Conservation (phyloP, 768 basidiomycete species). For the Roridomyces roridus region DNA sequence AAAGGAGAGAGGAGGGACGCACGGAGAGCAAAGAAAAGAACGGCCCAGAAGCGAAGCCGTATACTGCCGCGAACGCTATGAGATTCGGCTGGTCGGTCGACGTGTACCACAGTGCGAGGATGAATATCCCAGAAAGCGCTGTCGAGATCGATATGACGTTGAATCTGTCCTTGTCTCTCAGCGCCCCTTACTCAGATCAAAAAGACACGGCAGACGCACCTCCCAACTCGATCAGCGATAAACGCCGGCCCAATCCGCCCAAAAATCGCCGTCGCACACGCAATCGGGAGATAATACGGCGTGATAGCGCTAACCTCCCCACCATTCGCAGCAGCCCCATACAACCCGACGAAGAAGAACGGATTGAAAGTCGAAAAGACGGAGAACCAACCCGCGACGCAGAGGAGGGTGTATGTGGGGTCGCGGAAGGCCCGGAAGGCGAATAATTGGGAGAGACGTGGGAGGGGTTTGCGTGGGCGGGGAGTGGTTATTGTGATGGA, state of each 20-base stretch:
- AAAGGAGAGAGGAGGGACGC: neutral
- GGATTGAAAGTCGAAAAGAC: slow-evolving; percentile 31
- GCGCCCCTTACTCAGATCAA: too few relatives aligned
- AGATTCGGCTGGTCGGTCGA: slow-evolving; percentile 26
- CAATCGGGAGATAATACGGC: slow-evolving; percentile 32
- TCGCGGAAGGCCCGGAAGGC: slow-evolving; percentile 31
- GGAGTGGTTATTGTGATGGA: slow-evolving; percentile 30
- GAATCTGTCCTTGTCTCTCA: slow-evolving; percentile 13
- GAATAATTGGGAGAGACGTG: slow-evolving; percentile 23
- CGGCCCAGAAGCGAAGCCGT: slow-evolving; percentile 32
- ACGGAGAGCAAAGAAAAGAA: slow-evolving; percentile 31
- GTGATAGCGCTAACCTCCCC: slow-evolving; percentile 16
- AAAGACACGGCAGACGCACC: too few relatives aligned
- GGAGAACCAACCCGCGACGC: slow-evolving; percentile 28
- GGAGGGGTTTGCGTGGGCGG: slow-evolving; percentile 31
- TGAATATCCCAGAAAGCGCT: slow-evolving; percentile 25
- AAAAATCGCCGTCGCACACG: slow-evolving; percentile 30
- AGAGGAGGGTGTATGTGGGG: slow-evolving; percentile 25
- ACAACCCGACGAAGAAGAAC: slow-evolving; percentile 34
- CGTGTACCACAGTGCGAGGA: slow-evolving; percentile 32
- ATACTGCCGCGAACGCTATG: slow-evolving; percentile 29
- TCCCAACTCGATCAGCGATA: slow-evolving; percentile 30
- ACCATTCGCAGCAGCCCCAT: slow-evolving; percentile 23
- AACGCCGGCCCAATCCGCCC: slow-evolving; percentile 32
- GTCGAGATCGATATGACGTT: slow-evolving; percentile 27